Evolutionary conservation across 768 basidiomycete species (phyloP), one percentile per base, ranked within the genome.

Genomic region (Lentinus tigrinus): DNA sequence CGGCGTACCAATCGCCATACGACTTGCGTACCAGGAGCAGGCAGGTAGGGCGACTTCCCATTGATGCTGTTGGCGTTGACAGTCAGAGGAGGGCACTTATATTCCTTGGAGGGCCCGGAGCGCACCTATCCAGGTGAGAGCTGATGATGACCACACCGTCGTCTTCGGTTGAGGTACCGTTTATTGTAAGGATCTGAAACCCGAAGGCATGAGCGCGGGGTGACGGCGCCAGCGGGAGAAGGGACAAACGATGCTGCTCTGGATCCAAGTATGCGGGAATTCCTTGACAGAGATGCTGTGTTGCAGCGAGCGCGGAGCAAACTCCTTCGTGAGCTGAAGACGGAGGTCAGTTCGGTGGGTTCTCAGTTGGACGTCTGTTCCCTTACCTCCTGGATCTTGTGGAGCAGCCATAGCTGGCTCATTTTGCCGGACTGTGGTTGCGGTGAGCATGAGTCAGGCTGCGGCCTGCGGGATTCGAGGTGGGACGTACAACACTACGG

Each of bases 81-180:
- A 50, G 46, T 56, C n/a, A n/a, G n/a, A n/a, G n/a, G n/a, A n/a
- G n/a, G n/a, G n/a, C n/a, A n/a, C n/a, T n/a, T n/a, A n/a, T n/a
- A n/a, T n/a, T n/a, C n/a, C n/a, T n/a, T n/a, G n/a, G n/a, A n/a
- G n/a, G n/a, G n/a, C n/a, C n/a, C n/a, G 53, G n/a, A 46, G 43
- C 60, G 52, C 57, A 84, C 88, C 90, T 91, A 70, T 94, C 93
- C 70, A 88, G 90, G 71, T 95, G 93, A 43, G 93, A 92, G 37
- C 83, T 80, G 63, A 94, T 75, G 61, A 94, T 76, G 36, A 94
- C 78, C 47, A 85, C 78, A 14, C 80, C 78, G 52, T 87, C 81
- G 64, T 89, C 85, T 17, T 68, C 72, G 11, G 76, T 69, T 17
- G 86, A 84, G 27, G 87, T 82, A 50, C 92, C 92, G 67, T 86